Percentiles rank a stretch among this genome's conserved stretches.
Evolutionary conservation across 2,329 filamentous ascomycete species (phyloP).

Genomic region (Berkeleyomyces basicola): DNA sequence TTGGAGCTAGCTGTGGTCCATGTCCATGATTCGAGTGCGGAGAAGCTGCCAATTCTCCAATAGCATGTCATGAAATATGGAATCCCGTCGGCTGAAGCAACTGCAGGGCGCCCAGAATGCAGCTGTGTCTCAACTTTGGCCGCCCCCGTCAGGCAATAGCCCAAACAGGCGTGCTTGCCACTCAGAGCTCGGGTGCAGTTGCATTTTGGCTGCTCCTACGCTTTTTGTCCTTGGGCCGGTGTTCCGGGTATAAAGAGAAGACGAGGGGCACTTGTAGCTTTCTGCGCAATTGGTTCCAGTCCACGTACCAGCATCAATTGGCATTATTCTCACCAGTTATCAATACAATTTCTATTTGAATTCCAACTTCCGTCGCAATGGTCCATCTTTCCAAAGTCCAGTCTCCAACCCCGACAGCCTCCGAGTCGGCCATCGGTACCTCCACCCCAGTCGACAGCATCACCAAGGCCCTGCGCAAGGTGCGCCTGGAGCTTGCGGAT

Average conservation of each 20-base stretch:
- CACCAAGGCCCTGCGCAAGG: conserved; percentile 25
- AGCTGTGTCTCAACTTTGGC: neutral
- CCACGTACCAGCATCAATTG: too few species aligned
- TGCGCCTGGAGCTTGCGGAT: conserved; percentile 32
- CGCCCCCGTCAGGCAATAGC: neutral
- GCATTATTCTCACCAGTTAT: neutral
- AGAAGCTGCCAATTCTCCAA: neutral
- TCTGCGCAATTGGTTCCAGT: neutral
- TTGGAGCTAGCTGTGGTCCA: neutral
- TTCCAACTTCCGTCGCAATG: conserved; percentile 22
- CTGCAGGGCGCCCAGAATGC: neutral
- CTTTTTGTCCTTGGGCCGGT: too few species aligned
- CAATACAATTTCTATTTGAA: neutral
- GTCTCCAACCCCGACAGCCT: conserved; percentile 14
- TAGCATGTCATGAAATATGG: neutral
- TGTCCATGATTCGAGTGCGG: neutral
- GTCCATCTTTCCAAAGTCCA: conserved; percentile 30
- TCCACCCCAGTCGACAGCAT: conserved; percentile 18
- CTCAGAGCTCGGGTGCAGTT: neutral
- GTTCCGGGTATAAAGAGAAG: neutral
- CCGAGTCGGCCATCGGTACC: neutral
- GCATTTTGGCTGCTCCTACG: neutral
- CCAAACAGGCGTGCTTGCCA: neutral
- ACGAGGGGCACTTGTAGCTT: neutral
- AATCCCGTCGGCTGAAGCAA: neutral